Percentiles rank a stretch among this genome's conserved stretches.
phyloP scores from a whole-genome alignment of 495 filamentous ascomycete genomes.

The Cercophora samala region DNA sequence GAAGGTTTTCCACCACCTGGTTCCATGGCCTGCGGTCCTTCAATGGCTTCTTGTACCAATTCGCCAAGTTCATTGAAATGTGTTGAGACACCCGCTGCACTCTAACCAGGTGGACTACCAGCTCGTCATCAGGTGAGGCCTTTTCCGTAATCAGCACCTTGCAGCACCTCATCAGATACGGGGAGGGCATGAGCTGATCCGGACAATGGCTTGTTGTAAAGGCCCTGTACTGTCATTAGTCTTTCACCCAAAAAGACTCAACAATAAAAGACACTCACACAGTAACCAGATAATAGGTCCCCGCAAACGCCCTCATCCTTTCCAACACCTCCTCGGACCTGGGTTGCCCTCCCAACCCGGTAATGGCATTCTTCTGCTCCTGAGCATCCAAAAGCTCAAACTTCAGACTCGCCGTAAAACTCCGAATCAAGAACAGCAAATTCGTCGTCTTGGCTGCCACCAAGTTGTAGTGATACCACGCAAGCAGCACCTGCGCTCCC shows the following conservation, averaged over 20 bases:
- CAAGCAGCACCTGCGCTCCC: slow-evolving; percentile 28
- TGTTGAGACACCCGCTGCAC: slow-evolving; percentile 31
- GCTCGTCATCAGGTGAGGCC: slow-evolving; percentile 27
- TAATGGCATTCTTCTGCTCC: slow-evolving; percentile 4
- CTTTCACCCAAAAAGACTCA: background rate
- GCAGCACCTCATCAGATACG: slow-evolving; percentile 28
- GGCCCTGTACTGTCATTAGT: slow-evolving; percentile 14
- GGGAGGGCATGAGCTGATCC: slow-evolving; percentile 31
- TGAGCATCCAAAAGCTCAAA: slow-evolving; percentile 7
- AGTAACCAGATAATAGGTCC: slow-evolving; percentile 35
- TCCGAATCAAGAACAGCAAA: slow-evolving; percentile 31
- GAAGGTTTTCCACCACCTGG: slow-evolving; percentile 21
- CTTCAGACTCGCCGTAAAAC: slow-evolving; percentile 25
- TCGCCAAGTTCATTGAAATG: slow-evolving; percentile 18
- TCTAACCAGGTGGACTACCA: slow-evolving; percentile 29
- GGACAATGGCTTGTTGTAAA: slow-evolving; percentile 36
- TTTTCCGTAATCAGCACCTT: slow-evolving; percentile 20
- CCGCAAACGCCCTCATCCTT: slow-evolving; percentile 31
- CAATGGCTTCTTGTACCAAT: background rate
- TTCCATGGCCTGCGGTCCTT: background rate
- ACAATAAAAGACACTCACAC: slow-evolving; percentile 21
- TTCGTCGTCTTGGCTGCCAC: slow-evolving; percentile 33
- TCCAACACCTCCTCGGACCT: slow-evolving; percentile 22
- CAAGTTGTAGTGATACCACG: slow-evolving; percentile 34
- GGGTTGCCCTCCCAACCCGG: background rate